A percentile compares a stretch with the other conserved stretches of the same genome.
These are phyloP conservation scores for Jackrogersella multiformis DNA, from an alignment of 495 filamentous ascomycete species.

Conservation along the genomic window DNA sequence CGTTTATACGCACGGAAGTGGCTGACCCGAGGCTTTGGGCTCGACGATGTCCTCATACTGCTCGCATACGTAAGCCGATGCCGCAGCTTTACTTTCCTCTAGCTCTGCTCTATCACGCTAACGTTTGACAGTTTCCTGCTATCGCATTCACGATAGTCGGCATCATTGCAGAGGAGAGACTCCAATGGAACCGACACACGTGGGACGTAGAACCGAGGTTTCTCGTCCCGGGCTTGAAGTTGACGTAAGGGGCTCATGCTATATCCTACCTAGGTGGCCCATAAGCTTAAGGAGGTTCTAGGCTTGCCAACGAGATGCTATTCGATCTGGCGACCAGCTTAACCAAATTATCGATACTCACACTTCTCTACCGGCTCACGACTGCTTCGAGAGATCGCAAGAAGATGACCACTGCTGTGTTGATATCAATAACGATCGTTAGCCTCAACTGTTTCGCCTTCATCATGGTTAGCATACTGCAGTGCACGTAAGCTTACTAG, in stretches of 20 bases:
- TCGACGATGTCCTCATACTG: constrained; percentile 62
- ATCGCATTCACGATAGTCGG: constrained; percentile 58
- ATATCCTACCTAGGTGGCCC: not conserved
- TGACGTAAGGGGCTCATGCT: constrained; percentile 47
- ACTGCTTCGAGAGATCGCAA: constrained; percentile 31
- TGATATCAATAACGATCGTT: constrained; percentile 58
- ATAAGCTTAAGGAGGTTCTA: constrained; percentile 18
- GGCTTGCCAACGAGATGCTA: constrained; percentile 61
- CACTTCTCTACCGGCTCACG: constrained; percentile 54
- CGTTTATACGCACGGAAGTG: constrained; percentile 61
- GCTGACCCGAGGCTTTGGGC: constrained; percentile 54
- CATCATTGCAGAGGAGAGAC: constrained; percentile 51
- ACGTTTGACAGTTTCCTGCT: constrained; percentile 37
- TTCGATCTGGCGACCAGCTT: constrained; percentile 63
- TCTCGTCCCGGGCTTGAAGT: constrained; percentile 50
- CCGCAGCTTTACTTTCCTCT: not conserved
- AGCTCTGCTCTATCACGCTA: constrained; percentile 20
- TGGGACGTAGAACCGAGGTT: constrained; percentile 59
- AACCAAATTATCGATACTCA: constrained; percentile 67
- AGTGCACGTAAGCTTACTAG: constrained; percentile 62
- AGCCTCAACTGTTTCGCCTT: constrained; percentile 57
- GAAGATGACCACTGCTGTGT: constrained; percentile 42
- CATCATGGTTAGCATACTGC: constrained; percentile 61
- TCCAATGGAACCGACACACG: constrained; percentile 65
- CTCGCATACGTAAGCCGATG: constrained; percentile 42